Conservation (phyloP, 2,329 filamentous ascomycete genomes). For the Chaetomium strumarium region DNA sequence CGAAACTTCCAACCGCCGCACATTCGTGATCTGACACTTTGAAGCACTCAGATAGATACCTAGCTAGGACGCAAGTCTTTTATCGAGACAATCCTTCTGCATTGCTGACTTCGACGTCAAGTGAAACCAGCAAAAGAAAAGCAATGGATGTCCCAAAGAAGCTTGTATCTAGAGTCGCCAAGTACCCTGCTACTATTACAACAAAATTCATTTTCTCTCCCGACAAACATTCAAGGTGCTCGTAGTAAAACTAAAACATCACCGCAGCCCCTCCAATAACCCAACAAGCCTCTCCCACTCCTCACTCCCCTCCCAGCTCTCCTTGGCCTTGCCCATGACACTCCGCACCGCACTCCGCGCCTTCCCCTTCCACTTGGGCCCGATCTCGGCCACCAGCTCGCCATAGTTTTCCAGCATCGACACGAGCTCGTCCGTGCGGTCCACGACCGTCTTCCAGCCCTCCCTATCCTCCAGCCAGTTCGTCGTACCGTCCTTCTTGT, state of each 20-base stretch:
- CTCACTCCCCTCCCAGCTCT: slow-evolving; percentile 71
- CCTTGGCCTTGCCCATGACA: slow-evolving; percentile 75
- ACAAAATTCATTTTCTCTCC: no score
- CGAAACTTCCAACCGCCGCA: no score
- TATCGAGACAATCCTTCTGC: no score
- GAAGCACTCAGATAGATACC: no score
- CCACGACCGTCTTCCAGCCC: slow-evolving; percentile 67
- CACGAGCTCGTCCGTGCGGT: slow-evolving; percentile 74
- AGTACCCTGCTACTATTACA: no score
- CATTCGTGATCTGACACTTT: no score
- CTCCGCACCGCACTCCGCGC: slow-evolving; percentile 76
- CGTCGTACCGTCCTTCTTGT: slow-evolving; percentile 35
- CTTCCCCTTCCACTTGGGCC: slow-evolving; percentile 82
- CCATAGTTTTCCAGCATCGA: slow-evolving; percentile 79
- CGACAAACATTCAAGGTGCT: no score
- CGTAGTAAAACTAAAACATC: neutral
- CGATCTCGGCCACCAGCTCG: slow-evolving; percentile 58
- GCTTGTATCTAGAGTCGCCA: no score
- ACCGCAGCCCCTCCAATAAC: slow-evolving; percentile 43
- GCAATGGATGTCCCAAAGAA: no score
- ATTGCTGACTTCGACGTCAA: no score
- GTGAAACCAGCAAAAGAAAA: no score
- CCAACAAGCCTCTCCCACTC: slow-evolving; percentile 59
- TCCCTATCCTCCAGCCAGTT: slow-evolving; percentile 53
- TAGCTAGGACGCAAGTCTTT: no score